phyloP scores from a whole-genome alignment of 345 rosid species.

The Euphorbia lathyris region DNA sequence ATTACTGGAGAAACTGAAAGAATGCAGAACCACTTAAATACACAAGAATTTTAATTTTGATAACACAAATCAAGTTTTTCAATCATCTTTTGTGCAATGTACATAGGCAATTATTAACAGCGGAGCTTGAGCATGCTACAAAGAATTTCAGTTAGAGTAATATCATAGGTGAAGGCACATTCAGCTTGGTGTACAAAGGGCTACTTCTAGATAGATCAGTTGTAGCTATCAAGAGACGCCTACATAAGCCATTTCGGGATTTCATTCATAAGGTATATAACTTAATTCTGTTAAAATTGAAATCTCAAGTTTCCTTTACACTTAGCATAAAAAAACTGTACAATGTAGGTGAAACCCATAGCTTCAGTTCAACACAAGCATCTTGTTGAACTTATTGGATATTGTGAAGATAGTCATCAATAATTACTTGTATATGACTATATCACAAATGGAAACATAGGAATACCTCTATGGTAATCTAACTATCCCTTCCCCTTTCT shows the following conservation, averaged over 20 bases:
- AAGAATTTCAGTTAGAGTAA: conserved; percentile 37
- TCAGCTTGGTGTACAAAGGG: conserved; percentile 42
- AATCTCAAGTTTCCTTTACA: not conserved
- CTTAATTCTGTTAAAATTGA: too few relatives aligned
- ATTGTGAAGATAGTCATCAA: conserved; percentile 33
- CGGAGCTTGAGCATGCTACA: conserved; percentile 44
- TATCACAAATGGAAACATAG: conserved; percentile 39
- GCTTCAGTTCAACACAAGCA: conserved; percentile 34
- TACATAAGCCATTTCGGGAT: too few relatives aligned
- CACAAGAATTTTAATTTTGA: too few relatives aligned
- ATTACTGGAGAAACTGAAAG: too few relatives aligned
- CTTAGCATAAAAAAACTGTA: not conserved
- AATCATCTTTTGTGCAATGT: too few relatives aligned
- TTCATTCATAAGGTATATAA: too few relatives aligned
- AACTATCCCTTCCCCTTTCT: not conserved
- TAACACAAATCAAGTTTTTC: too few relatives aligned
- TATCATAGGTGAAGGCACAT: conserved; percentile 43
- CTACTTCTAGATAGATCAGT: conserved; percentile 42
- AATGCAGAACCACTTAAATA: too few relatives aligned
- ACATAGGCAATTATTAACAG: conserved; percentile 28
- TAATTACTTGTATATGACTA: too few relatives aligned
- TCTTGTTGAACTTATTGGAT: conserved; percentile 43
- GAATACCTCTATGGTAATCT: conserved; percentile 40
- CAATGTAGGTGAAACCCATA: conserved; percentile 32
- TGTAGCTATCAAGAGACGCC: too few relatives aligned